Base-by-base conservation (phyloP, 306 rosid species). In the Begonia masoniana region DNA sequence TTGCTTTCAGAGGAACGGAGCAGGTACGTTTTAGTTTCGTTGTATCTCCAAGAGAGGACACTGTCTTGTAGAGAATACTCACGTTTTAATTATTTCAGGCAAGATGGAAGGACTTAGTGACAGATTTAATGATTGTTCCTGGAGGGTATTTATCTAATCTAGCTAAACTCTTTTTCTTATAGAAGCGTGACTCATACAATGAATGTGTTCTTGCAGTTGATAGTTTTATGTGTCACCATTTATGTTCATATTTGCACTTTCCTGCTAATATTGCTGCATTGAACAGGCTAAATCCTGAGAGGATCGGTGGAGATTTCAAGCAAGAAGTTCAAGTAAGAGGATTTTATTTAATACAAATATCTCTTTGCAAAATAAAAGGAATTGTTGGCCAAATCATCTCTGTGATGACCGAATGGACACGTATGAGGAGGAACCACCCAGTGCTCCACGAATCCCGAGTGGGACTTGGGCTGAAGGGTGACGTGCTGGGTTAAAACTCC, bases 281-380 rank as follows among this genome's bases (percentile, higher is more conserved):
- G 41, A 36, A 14, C 60, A 91, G 97, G 88, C 63, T 85, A 47
- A 91, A 91, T 68, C 97, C 97, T 55, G 97, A 85, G 75, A 85
- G 97, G 78, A 81, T 91, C 54, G 94, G 97, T 42, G 97, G 97
- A 55, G 96, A 91, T 66, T 85, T 91, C 81, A 91, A 81, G 81
- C 80, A 91, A 77, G 97, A 91, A 76, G 61, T 85, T 76, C 97
- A 91, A 71, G 97, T 83, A 76, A 68, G 94, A 51, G 45, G 42
- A 6, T 41, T 19, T 2, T 61, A 12, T 23, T 51, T 45, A 45
- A 45, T 10, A 12, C 49, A 10, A n/a, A 10, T 11, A 10, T 45
- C 15, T 45, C 49, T 10, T 45, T 5, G 39, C 4, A 31, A 31
- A 31, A 31, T 31, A 31, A 31, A 5, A 31, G 9, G 39, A 31